phyloP scores from a whole-genome alignment of 306 rosid species.

The Castanea mollissima region DNA sequence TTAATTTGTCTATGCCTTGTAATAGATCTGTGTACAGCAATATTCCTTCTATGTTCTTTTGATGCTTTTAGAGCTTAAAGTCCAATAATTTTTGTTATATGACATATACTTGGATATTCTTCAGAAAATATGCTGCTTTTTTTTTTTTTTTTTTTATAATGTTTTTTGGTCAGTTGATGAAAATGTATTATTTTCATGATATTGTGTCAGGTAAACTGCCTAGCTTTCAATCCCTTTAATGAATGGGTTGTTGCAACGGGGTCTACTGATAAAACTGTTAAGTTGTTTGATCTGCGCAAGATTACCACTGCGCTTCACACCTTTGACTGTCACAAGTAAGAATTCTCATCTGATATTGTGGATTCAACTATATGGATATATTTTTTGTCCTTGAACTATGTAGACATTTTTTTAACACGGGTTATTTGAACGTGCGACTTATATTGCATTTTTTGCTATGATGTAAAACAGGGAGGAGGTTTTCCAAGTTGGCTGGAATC shows the following conservation, averaged over 20 bases:
- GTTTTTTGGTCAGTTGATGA: slow-evolving; percentile 7
- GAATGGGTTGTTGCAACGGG: slow-evolving; percentile 99
- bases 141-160: neutral
- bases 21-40: neutral
- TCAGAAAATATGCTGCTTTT: neutral
- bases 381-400: neutral
- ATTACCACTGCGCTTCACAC: slow-evolving; percentile 74
- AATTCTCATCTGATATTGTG: slow-evolving; percentile 10
- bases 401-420: too few species aligned
- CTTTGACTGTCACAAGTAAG: slow-evolving; percentile 93
- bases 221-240: slow-evolving; percentile 95
- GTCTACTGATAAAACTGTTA: slow-evolving; percentile 96
- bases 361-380: slow-evolving; percentile 4
- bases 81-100: neutral
- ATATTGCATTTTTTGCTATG: slow-evolving; percentile 18
- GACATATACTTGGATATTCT: neutral
- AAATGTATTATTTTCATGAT: neutral
- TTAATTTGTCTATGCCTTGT: neutral
- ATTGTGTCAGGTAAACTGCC: slow-evolving; percentile 75
- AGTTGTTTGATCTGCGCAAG: slow-evolving; percentile 90
- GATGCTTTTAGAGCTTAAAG: slow-evolving; percentile 7
- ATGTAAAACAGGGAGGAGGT: slow-evolving; percentile 81
- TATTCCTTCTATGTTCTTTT: slow-evolving; percentile 8
- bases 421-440: neutral
- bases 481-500: slow-evolving; percentile 99